phyloP scores from a whole-genome alignment of 2,329 filamentous ascomycete species.

The Trichoderma sp. region DNA sequence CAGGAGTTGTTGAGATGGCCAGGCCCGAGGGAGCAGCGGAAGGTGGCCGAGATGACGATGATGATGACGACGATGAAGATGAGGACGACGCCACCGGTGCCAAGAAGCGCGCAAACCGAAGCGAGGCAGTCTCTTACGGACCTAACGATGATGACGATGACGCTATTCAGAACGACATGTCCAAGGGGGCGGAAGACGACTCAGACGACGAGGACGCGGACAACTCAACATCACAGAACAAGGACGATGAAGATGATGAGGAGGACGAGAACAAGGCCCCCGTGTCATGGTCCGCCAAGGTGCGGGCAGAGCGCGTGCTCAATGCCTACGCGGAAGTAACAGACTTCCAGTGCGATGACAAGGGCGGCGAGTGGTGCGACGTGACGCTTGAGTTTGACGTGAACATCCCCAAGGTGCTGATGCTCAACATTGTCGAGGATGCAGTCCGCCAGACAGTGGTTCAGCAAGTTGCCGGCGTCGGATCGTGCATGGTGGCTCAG shows the following conservation, averaged over 20 bases:
- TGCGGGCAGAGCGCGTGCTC: slow-evolving; percentile 64
- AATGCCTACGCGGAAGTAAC: slow-evolving; percentile 65
- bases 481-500: slow-evolving; percentile 65
- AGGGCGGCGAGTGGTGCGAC: slow-evolving; percentile 69
- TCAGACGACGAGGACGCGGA: slow-evolving; percentile 43
- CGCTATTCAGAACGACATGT: slow-evolving; percentile 64
- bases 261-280: slow-evolving; percentile 41
- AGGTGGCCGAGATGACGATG: slow-evolving; percentile 48
- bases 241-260: slow-evolving; percentile 40
- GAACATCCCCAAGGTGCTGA: slow-evolving; percentile 81
- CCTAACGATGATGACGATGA: slow-evolving; percentile 91
- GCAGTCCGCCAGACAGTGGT: slow-evolving; percentile 77
- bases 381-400: slow-evolving; percentile 82
- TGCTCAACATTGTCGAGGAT: slow-evolving; percentile 85
- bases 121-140: slow-evolving; percentile 83
- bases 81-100: slow-evolving; percentile 75
- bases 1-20: slow-evolving; percentile 53
- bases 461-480: slow-evolving; percentile 79
- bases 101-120: slow-evolving; percentile 72
- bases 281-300: slow-evolving; percentile 40
- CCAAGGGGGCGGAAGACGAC: slow-evolving; percentile 59
- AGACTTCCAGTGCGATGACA: slow-evolving; percentile 76
- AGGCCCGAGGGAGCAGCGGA: slow-evolving; percentile 35
- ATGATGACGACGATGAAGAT: slow-evolving; percentile 70
- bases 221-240: slow-evolving; percentile 39